Percentiles rank a stretch among this genome's conserved stretches.
These are phyloP conservation scores for Casuarina equisetifolia DNA, from an alignment of 306 rosid species.

Conservation along the genomic window DNA sequence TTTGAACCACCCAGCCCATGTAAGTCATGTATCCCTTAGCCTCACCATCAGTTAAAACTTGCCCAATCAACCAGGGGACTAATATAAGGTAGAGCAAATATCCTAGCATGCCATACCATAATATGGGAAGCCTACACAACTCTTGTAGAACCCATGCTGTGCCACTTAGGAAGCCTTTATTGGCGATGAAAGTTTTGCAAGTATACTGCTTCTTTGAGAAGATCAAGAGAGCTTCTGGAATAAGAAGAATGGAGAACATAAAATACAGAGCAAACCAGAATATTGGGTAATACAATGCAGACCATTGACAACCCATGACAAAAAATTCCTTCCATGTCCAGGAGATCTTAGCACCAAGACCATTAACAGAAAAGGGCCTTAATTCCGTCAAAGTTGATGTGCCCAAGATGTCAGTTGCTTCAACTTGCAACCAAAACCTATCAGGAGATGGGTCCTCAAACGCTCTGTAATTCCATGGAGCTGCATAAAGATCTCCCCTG, in stretches of 20 bases:
- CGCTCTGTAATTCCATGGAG: slow-evolving; percentile 86
- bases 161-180: slow-evolving; percentile 50
- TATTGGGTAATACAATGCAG: slow-evolving; percentile 68
- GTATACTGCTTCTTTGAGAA: slow-evolving; percentile 56
- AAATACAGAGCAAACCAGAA: slow-evolving; percentile 58
- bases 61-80: slow-evolving; percentile 81
- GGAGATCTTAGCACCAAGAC: slow-evolving; percentile 57
- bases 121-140: slow-evolving; percentile 51
- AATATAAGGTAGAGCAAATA: slow-evolving; percentile 70
- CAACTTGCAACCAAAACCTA: slow-evolving; percentile 90
- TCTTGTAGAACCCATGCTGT: slow-evolving; percentile 73
- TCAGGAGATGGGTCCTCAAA: slow-evolving; percentile 76
- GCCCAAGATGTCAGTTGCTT: slow-evolving; percentile 59
- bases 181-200: slow-evolving; percentile 49
- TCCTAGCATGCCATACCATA: slow-evolving; percentile 71
- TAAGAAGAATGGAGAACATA: slow-evolving; percentile 57
- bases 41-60: slow-evolving; percentile 62
- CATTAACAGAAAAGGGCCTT: slow-evolving; percentile 86
- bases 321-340: slow-evolving; percentile 93
- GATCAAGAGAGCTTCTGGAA: slow-evolving; percentile 68
- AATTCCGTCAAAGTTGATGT: slow-evolving; percentile 69
- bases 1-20: slow-evolving; percentile 74
- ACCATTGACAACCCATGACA: slow-evolving; percentile 93
- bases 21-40: slow-evolving; percentile 79
- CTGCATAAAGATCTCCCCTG: slow-evolving; percentile 68